Base-by-base conservation (phyloP, 192 early-diverging fungal genomes). In the Gonapodya sp. region DNA sequence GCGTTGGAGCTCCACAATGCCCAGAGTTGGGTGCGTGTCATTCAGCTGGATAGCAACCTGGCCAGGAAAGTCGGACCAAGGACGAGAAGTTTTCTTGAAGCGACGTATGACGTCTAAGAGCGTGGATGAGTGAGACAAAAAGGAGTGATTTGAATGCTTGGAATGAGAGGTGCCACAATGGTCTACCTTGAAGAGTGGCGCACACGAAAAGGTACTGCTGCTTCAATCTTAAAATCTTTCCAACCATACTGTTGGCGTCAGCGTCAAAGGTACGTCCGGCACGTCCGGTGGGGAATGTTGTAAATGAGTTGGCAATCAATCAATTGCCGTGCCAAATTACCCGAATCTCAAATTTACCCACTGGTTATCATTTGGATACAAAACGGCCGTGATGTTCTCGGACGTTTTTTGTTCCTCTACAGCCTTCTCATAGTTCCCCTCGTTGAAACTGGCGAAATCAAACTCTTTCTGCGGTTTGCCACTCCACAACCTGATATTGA, bases 281-380 rank as follows among this genome's bases (percentile, higher is more conserved):
- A n/a, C n/a, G n/a, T n/a, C n/a, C n/a, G n/a, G n/a, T n/a, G n/a
- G n/a, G n/a, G n/a, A n/a, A n/a, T n/a, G n/a, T n/a, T n/a, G n/a
- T n/a, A n/a, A n/a, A n/a, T n/a, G n/a, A n/a, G n/a, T n/a, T n/a
- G n/a, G n/a, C n/a, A n/a, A n/a, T n/a, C n/a, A n/a, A n/a, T n/a
- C n/a, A n/a, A n/a, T n/a, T n/a, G n/a, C n/a, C n/a, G n/a, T n/a
- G n/a, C n/a, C n/a, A n/a, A n/a, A n/a, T n/a, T n/a, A n/a, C 24
- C 46, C 8, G 24, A 64, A 8, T 8, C 8, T 64, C 46, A 64
- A 64, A 64, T 24, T 64, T 64, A 64, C 46, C 24, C 46, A 64
- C 46, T 97, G 96, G 87, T 98, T 98, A 87, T 99, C 97, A 84
- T 99, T 99, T 36, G 97, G 97, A 86, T 99, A 99, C 83, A 96